phyloP scores from a whole-genome alignment of 257 asterid species.

The Rubia yunnanensis region DNA sequence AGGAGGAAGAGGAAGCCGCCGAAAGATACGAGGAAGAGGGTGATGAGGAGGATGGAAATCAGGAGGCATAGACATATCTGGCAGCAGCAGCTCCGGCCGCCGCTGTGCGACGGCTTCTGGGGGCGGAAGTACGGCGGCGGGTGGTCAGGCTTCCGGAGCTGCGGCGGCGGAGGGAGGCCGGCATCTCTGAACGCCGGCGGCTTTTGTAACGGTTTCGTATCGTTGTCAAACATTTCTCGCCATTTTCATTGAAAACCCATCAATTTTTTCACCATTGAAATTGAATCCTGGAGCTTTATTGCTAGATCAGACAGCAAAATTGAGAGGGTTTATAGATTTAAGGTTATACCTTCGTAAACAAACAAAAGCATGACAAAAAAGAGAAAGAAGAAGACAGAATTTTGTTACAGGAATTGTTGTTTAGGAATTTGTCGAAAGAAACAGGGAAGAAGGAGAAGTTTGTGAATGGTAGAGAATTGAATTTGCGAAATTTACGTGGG shows the following conservation, averaged over 20 bases:
- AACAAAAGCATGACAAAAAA: not conserved
- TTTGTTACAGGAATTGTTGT: not conserved
- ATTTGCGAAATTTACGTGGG: conserved; percentile 11
- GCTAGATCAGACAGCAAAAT: no score
- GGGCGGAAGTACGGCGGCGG: conserved; percentile 31
- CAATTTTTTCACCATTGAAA: not conserved
- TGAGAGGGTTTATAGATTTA: not conserved
- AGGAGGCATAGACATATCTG: conserved; percentile 26
- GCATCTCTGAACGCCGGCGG: conserved; percentile 57
- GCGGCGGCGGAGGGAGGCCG: conserved; percentile 16
- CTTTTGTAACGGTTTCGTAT: conserved; percentile 23
- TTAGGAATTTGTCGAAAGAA: not conserved
- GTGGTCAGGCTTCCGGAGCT: conserved; percentile 10
- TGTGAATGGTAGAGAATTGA: conserved; percentile 2
- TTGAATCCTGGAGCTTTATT: not conserved
- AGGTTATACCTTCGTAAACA: not conserved
- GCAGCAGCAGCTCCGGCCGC: conserved; percentile 26
- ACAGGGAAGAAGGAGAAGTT: not conserved
- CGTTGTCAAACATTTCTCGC: conserved; percentile 17
- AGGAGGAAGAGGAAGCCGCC: conserved; percentile 27
- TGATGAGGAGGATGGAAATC: conserved; percentile 10
- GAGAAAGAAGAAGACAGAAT: not conserved
- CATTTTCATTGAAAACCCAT: not conserved
- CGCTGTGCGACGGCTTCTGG: not conserved
- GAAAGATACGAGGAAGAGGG: conserved; percentile 16